Percentiles rank a stretch among this genome's conserved stretches.
Conservation (phyloP, 2,329 filamentous ascomycete species). For the Ophiostoma novo-ulmi region DNA sequence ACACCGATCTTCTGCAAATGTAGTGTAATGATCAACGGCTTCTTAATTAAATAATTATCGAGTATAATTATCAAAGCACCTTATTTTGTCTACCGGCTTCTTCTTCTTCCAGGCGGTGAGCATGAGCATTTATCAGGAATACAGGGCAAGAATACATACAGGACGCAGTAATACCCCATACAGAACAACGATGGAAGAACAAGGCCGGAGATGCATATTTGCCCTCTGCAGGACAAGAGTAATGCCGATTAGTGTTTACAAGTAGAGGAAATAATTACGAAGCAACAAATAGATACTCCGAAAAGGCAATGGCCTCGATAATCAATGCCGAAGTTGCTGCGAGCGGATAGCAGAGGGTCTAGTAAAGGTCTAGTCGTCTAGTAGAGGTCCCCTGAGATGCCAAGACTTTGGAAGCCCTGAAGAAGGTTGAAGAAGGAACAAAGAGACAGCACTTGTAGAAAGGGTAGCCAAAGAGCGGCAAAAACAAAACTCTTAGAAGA, state of each 20-base stretch:
- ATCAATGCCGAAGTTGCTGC: not conserved
- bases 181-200: not conserved
- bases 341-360: not conserved
- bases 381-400: not conserved
- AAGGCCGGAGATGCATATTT: not conserved
- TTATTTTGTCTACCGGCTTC: not conserved
- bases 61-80: no score
- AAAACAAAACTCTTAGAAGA: not conserved
- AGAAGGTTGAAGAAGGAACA: slow-evolving; percentile 10
- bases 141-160: no score
- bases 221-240: not conserved
- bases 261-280: not conserved
- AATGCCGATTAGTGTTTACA: not conserved
- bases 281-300: not conserved
- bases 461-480: not conserved
- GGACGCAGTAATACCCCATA: no score
- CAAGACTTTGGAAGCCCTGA: slow-evolving; percentile 10
- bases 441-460: not conserved
- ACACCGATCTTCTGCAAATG: no score
- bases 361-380: not conserved
- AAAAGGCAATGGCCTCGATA: not conserved
- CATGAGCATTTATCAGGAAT: not conserved
- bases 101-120: not conserved
- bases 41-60: no score
- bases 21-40: no score